A percentile compares a stretch with the other conserved stretches of the same genome.
Evolutionary conservation across 768 basidiomycete genomes (phyloP).

Genomic region (Podaxis pistillaris): DNA sequence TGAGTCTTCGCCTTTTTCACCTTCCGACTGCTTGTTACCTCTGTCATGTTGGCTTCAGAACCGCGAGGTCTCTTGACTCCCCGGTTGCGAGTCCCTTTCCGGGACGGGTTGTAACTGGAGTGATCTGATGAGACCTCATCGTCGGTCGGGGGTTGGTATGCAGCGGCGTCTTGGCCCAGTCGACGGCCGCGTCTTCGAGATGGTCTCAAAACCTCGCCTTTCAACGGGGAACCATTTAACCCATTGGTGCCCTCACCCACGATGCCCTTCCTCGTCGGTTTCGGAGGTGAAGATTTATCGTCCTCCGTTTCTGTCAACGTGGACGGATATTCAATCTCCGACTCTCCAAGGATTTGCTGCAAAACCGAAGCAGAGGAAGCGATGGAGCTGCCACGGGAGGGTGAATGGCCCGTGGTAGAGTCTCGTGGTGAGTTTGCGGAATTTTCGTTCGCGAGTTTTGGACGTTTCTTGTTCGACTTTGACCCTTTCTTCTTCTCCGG

Average conservation of each 20-base stretch:
- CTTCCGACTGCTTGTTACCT: slow-evolving; percentile 29
- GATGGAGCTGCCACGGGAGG: neutral
- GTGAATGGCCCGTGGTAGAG: neutral
- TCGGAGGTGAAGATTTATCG: neutral
- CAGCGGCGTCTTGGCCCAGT: slow-evolving; percentile 11
- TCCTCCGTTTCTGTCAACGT: slow-evolving; percentile 9
- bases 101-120: slow-evolving; percentile 22
- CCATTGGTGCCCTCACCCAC: neutral
- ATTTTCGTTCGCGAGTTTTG: neutral
- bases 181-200: slow-evolving; percentile 1
- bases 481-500: neutral
- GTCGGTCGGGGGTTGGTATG: slow-evolving; percentile 35
- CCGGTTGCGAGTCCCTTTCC: slow-evolving; percentile 23
- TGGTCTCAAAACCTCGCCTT: neutral
- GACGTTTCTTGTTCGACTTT: neutral
- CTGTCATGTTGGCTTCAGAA: slow-evolving; percentile 23
- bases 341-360: slow-evolving; percentile 5
- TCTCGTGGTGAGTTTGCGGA: neutral
- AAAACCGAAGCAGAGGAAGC: slow-evolving; percentile 1
- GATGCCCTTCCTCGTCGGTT: neutral
- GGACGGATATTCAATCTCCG: neutral
- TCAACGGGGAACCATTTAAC: neutral
- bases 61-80: slow-evolving; percentile 37
- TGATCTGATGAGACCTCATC: slow-evolving; percentile 27
- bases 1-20: slow-evolving; percentile 34